phyloP scores from a whole-genome alignment of 768 basidiomycete genomes.

The Infundibulicybe gibba region DNA sequence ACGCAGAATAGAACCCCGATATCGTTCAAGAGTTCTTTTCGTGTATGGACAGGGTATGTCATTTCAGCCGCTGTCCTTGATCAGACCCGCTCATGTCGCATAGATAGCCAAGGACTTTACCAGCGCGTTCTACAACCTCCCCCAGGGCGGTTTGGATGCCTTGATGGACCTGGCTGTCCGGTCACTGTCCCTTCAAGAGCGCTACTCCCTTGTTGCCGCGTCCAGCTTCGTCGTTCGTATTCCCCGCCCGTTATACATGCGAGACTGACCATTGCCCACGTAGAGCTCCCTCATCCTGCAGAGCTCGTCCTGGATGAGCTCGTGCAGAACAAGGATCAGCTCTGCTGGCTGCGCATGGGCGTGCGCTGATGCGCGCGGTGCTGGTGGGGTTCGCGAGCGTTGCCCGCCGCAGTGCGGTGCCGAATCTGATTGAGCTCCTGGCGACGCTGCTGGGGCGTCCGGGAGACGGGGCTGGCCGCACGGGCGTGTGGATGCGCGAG shows the following conservation, averaged over 20 bases:
- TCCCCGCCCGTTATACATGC: neutral
- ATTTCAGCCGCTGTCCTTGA: neutral
- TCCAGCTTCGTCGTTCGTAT: slow-evolving; percentile 75
- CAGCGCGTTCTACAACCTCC: slow-evolving; percentile 50
- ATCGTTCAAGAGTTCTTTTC: slow-evolving; percentile 8
- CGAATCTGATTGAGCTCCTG: slow-evolving; percentile 82
- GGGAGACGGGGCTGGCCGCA: slow-evolving; percentile 20
- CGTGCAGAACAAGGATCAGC: slow-evolving; percentile 37
- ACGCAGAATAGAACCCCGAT: neutral
- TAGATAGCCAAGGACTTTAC: slow-evolving; percentile 52
- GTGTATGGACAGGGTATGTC: slow-evolving; percentile 70
- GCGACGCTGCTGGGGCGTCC: slow-evolving; percentile 58
- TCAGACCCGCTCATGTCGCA: neutral
- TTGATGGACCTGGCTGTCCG: slow-evolving; percentile 62
- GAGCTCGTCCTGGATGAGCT: no score
- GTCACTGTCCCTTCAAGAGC: slow-evolving; percentile 68
- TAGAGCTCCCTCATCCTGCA: slow-evolving; percentile 64
- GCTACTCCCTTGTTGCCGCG: slow-evolving; percentile 78
- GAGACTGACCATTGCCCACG: neutral
- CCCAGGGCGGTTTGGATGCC: slow-evolving; percentile 54
- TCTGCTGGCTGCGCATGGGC: slow-evolving; percentile 54
- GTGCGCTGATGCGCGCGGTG: slow-evolving; percentile 65
- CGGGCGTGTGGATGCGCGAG: slow-evolving; percentile 66
- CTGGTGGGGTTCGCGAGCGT: slow-evolving; percentile 80
- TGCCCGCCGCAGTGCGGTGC: slow-evolving; percentile 78